These are phyloP conservation scores for Xanthoconium separans DNA, from an alignment of 1,284 basidiomycete genomes.

Conservation along the genomic window DNA sequence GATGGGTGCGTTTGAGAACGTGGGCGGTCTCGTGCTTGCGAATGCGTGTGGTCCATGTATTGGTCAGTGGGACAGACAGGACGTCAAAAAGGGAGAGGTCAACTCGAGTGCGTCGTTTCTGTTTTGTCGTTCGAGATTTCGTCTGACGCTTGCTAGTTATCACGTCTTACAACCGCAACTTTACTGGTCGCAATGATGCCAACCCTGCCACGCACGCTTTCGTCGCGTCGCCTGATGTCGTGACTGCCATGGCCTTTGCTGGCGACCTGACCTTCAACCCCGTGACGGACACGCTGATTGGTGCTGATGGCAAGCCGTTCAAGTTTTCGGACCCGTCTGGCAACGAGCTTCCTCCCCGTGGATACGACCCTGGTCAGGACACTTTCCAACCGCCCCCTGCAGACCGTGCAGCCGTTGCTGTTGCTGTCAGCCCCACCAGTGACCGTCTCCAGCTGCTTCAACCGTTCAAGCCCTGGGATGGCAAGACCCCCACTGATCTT, in stretches of 20 bases:
- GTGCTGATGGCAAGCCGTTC: constrained; percentile 95
- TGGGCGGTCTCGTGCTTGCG: constrained; percentile 92
- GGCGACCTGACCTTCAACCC: constrained; percentile 98
- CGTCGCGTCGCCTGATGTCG: constrained; percentile 96
- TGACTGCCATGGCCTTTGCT: constrained; percentile 96
- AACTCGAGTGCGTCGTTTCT: constrained; percentile 78
- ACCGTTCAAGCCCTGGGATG: constrained; percentile 93
- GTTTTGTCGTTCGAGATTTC: neutral
- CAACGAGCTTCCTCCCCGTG: constrained; percentile 89
- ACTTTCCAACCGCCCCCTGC: constrained; percentile 95
- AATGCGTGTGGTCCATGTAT: constrained; percentile 99
- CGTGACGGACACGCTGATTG: constrained; percentile 85
- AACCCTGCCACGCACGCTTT: constrained; percentile 99
- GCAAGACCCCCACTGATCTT: constrained; percentile 86
- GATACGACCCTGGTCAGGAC: constrained; percentile 96
- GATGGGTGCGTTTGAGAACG: constrained; percentile 83
- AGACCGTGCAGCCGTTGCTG: constrained; percentile 82
- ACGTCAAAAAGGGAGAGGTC: constrained; percentile 94
- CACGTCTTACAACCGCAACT: constrained; percentile 99
- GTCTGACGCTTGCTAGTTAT: constrained; percentile 61
- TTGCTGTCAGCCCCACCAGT: constrained; percentile 85
- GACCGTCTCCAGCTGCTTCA: constrained; percentile 94
- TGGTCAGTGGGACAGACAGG: constrained; percentile 97
- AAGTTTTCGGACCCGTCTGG: constrained; percentile 92
- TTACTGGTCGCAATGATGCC: constrained; percentile 99